Evolutionary conservation across 768 basidiomycete genomes (phyloP), one percentile per base, ranked within the genome.

Genomic region (Mycena vitilis): DNA sequence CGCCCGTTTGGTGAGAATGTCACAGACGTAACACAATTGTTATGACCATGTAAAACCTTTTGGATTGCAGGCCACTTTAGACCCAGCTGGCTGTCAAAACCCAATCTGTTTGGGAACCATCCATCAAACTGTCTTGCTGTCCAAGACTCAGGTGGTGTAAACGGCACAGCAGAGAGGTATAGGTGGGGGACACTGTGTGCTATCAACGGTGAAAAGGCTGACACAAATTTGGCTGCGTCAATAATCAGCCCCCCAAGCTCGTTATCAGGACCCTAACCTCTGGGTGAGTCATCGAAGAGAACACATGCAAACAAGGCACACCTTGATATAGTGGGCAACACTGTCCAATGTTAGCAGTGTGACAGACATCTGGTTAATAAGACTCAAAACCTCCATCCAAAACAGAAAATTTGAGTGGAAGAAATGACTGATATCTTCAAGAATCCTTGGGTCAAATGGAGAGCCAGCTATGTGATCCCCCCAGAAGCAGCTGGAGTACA

Each of bases 371-470:
- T 1, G 20, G 20, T 25, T 48, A 2, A 60, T 15, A 2, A 66
- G 18, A 22, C 48, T 45, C 10, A 66, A 23, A 25, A 52, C 57
- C 30, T 66, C 65, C 0, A 60, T 40, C 65, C 65, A 66, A 44
- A 60, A 66, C 7, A 59, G 36, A 10, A 52, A 51, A 10, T 57
- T 3, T 4, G 6, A 25, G 4, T 1, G 16, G 34, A 12, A 66
- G 51, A 9, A 59, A 54, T 25, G n/a, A 6, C 16, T 47, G 45
- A 44, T 37, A 1, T 34, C 6, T 47, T 8, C 34, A 6, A 10
- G 11, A 11, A 16, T 9, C 48, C 6, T 25, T n/a, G 1, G 37
- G n/a, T 40, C 30, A 30, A 30, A 30, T 30, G 30, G 30, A 30
- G 30, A 30, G 30, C 5, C 30, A 16, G 30, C 37, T 9, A 11